Base-by-base conservation (phyloP, 2,329 filamentous ascomycete species). In the Emergomyces africanus region DNA sequence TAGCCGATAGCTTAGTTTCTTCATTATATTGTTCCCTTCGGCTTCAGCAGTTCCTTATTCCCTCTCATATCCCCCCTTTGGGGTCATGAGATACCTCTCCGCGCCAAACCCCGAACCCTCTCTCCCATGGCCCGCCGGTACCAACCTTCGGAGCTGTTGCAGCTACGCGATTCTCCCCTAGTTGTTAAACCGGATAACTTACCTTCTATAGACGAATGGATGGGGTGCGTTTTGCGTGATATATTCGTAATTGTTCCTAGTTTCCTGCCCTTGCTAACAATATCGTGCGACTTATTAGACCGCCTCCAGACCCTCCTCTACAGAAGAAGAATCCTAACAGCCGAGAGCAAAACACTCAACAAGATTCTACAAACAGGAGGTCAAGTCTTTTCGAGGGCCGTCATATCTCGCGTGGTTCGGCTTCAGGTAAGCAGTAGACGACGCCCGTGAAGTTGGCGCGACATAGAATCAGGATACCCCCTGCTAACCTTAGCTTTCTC, bases 161-260 rank as follows among this genome's bases (percentile, higher is more conserved):
- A 81, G 71, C 78, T 97, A 68, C 83, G 86, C 74, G 80, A 87
- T 61, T 96, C 92, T 64, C 90, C 90, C 64, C 79, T 96, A 72
- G 90, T 90, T 69, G 78, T 81, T 66, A 95, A 89, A 74, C 92
- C 92, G 53, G 78, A 86, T 63, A 82, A 81, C 64, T 81, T 96
- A 51, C 91, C 90, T 64, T 87, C 90, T 30, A 82, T 87, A 63
- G 90, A 95, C 76, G 89, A 95, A 78, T 97, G 91, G 91, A 95
- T 96, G 90, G 90, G 92, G 88, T 95, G 79, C 70, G 83, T 74
- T 74, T 46, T 53, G 28, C 28, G 15, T 48, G 39, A 54, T 57
- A 59, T 65, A 59, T 25, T 20, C 10, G 2, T 9, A 41, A 28
- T 25, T 14, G 10, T 25, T 28, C 23, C 10, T 15, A 20, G 44